Base-by-base conservation (phyloP, 495 filamentous ascomycete genomes). In the Penicillium riverlandense region DNA sequence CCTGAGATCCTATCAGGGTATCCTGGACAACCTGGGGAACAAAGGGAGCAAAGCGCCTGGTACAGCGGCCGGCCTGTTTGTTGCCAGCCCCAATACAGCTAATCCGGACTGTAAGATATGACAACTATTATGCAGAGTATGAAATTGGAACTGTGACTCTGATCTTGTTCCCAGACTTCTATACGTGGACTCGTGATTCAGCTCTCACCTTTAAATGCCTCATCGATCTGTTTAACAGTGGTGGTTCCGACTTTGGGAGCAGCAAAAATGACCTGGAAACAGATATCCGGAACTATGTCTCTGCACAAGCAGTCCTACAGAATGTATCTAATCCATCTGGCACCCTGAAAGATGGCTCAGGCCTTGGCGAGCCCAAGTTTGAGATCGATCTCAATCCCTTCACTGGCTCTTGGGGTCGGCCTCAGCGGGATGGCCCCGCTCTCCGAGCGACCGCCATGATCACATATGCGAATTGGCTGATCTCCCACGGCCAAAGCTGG, bases 361-460 rank as follows among this genome's bases (percentile, higher is more conserved):
- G 77, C 7, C 69, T 84, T 12, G 80, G 74, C 12, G 80, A 84
- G 39, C 79, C 80, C 6, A 83, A 83, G 44, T 82, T 75, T 37
- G 60, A 78, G 36, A 71, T 70, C 13, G 62, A 82, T 55, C 67
- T 69, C 8, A 66, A 65, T 29, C 63, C 72, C 8, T 83, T 78
- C 57, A 68, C 66, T 14, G 78, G 70, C 29, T 50, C 69, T 1
- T 84, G 80, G 80, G 81, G 80, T 29, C 64, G 80, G 15, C 80
- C 80, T 15, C 80, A 84, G 55, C 63, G 73, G 29, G 80, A 84
- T 54, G 80, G 80, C 11, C 80, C 80, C 28, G 65, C 66, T 15
- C 40, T 70, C 34, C 54, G 66, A 35, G 65, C 66, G 3, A 65
- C 58, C 3, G 53, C 66, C 9, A 37, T 70, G 43, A 66, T 69